These are phyloP conservation scores for Russula lepida DNA, from an alignment of 768 basidiomycete species.

Conservation along the genomic window DNA sequence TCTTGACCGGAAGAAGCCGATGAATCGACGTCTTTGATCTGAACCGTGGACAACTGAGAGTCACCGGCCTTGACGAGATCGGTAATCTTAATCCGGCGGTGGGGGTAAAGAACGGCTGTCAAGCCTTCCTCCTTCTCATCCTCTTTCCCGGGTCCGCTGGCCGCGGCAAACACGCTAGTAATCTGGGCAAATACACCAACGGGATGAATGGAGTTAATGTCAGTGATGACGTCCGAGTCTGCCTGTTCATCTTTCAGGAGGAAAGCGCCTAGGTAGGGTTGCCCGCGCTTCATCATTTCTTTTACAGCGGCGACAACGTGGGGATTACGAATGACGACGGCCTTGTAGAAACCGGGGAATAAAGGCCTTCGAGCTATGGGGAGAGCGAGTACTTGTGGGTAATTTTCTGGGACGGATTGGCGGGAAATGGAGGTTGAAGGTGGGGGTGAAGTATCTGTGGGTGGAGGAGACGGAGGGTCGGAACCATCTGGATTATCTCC, in stretches of 20 bases:
- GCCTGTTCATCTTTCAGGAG: constrained; percentile 88
- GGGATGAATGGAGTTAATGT: constrained; percentile 76
- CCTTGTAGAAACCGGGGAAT: constrained; percentile 98
- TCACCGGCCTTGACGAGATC: constrained; percentile 70
- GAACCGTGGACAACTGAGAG: constrained; percentile 28
- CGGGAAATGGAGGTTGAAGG: constrained; percentile 60
- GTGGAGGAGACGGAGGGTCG: constrained; percentile 35
- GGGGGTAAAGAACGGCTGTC: constrained; percentile 93
- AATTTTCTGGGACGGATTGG: constrained; percentile 80
- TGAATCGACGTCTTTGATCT: constrained; percentile 27
- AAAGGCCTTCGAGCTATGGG: constrained; percentile 93
- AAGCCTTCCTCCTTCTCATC: constrained; percentile 78
- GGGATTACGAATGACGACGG: constrained; percentile 87
- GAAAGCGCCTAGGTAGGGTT: constrained; percentile 96
- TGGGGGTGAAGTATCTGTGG: constrained; percentile 30
- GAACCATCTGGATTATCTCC: constrained; percentile 31
- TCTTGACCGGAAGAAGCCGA: constrained; percentile 34
- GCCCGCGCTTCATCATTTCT: constrained; percentile 94
- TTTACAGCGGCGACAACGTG: constrained; percentile 88
- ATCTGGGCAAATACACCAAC: constrained; percentile 98
- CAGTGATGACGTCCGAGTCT: constrained; percentile 89
- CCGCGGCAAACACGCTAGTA: constrained; percentile 79
- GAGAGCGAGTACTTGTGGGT: constrained; percentile 90
- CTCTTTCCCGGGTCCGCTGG: constrained; percentile 47
- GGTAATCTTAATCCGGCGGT: constrained; percentile 81